Percentiles rank a stretch among this genome's conserved stretches.
Evolutionary conservation across 2,329 filamentous ascomycete species (phyloP).

Genomic region (Penicillium nordicum): DNA sequence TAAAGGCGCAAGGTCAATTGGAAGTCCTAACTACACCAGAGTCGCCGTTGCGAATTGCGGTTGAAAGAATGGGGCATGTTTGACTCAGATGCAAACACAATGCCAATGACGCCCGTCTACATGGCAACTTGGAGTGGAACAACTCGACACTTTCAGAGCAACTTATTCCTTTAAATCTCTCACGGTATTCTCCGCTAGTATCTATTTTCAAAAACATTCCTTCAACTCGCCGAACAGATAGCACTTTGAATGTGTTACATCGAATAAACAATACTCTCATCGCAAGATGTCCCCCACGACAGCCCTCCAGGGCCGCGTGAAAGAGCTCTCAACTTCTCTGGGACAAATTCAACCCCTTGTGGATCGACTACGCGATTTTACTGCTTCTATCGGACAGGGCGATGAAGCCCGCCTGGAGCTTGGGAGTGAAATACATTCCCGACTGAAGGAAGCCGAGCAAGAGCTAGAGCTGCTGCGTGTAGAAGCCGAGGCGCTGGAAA

Average conservation of each 20-base stretch:
- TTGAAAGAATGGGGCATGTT: constrained; percentile 23
- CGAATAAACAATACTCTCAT: not conserved
- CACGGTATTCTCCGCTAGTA: not conserved
- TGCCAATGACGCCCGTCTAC: constrained; percentile 23
- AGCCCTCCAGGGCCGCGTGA: constrained; percentile 48
- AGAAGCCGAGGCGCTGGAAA: constrained; percentile 68
- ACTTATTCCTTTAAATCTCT: not conserved
- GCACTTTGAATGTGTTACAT: not conserved
- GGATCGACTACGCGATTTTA: constrained; percentile 57
- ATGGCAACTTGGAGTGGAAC: constrained; percentile 25
- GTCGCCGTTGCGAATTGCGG: constrained; percentile 9
- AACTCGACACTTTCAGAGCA: constrained; percentile 6
- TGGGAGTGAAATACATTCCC: constrained; percentile 73
- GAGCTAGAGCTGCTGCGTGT: constrained; percentile 77
- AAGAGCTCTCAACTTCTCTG: constrained; percentile 52
- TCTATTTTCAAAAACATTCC: too few relatives aligned
- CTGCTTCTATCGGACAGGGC: constrained; percentile 61
- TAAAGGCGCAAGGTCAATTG: constrained; percentile 7
- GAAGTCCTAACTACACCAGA: not conserved
- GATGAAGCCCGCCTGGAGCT: constrained; percentile 68
- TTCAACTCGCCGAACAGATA: too few relatives aligned
- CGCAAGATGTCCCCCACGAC: constrained; percentile 39
- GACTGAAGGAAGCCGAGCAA: constrained; percentile 73
- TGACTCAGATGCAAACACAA: constrained; percentile 32
- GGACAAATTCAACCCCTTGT: constrained; percentile 55